These are phyloP conservation scores for Lepidium africanum DNA, from an alignment of 345 rosid genomes.

Conservation along the genomic window DNA sequence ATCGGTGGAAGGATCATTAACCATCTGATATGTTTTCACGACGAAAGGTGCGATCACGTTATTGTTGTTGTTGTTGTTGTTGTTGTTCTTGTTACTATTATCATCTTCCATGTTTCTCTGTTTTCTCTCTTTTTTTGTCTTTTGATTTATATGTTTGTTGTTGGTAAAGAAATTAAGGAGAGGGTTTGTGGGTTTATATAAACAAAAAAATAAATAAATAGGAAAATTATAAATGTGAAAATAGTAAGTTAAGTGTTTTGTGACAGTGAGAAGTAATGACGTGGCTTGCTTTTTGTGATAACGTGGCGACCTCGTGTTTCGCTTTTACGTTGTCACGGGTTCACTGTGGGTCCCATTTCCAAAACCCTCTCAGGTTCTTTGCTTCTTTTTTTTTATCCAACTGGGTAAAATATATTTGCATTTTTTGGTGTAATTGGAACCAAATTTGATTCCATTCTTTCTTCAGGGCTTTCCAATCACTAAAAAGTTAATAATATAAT, in stretches of 20 bases:
- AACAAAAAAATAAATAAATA: background rate
- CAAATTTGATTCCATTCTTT: too few relatives aligned
- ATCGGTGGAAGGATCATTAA: conserved; percentile 75
- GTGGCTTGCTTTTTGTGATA: conserved; percentile 25
- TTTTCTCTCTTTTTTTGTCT: background rate
- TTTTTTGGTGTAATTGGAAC: too few relatives aligned
- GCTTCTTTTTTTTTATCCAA: conserved; percentile 7
- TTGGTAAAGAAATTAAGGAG: conserved; percentile 19
- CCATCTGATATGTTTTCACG: conserved; percentile 87
- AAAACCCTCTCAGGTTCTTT: conserved; percentile 7
- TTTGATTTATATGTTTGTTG: conserved; percentile 10
- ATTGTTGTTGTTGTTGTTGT: background rate
- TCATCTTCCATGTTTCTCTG: conserved; percentile 37
- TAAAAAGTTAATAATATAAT: too few relatives aligned
- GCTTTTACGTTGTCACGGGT: conserved; percentile 29
- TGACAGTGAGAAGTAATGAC: conserved; percentile 22
- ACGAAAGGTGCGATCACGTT: conserved; percentile 69
- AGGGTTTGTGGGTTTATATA: conserved; percentile 14
- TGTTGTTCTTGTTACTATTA: conserved; percentile 11
- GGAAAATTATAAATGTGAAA: background rate
- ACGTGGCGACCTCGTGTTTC: conserved; percentile 27
- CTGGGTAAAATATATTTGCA: background rate
- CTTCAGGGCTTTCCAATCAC: too few relatives aligned
- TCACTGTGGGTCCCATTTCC: conserved; percentile 33
- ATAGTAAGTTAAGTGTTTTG: background rate